A percentile compares a stretch with the other conserved stretches of the same genome.
These are phyloP conservation scores for Coemansia sp. DNA, from an alignment of 192 early-diverging fungal species.

Conservation along the genomic window DNA sequence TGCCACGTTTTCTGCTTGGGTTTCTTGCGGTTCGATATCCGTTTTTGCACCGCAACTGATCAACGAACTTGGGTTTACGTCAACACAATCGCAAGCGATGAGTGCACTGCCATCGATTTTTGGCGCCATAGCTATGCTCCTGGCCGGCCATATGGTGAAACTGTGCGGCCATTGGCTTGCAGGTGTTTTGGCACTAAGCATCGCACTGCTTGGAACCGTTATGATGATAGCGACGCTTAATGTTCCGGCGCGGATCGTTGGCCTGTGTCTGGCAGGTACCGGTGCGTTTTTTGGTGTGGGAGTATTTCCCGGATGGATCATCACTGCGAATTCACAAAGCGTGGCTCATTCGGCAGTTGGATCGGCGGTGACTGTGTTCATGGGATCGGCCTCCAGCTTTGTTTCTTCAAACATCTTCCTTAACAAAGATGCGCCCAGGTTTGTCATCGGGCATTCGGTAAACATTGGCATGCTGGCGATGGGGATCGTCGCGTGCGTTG, in stretches of 20 bases:
- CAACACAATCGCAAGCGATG: conserved; percentile 45
- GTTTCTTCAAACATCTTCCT: conserved; percentile 48
- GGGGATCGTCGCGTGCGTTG: conserved; percentile 29
- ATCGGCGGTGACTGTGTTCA: conserved; percentile 46
- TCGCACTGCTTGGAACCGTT: conserved; percentile 22
- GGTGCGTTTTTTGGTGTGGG: conserved; percentile 40
- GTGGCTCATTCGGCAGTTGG: conserved; percentile 46
- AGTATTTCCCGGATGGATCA: conserved; percentile 41
- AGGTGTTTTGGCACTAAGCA: conserved; percentile 2
- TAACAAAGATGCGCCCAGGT: conserved; percentile 44
- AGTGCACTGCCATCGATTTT: conserved; percentile 42
- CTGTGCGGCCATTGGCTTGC: conserved; percentile 40
- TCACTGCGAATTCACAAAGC: conserved; percentile 32
- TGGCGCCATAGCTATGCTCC: conserved; percentile 35
- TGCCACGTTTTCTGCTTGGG: conserved; percentile 32
- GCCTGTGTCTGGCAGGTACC: conserved; percentile 34
- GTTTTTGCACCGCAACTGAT: conserved; percentile 52
- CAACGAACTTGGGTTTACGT: conserved; percentile 47
- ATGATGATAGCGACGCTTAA: conserved; percentile 34
- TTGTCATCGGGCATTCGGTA: conserved; percentile 41
- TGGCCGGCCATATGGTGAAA: conserved; percentile 17
- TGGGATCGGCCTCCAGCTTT: conserved; percentile 31
- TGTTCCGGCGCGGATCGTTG: conserved; percentile 31
- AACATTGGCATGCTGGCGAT: conserved; percentile 24
- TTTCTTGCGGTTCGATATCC: conserved; percentile 17